phyloP scores from a whole-genome alignment of 2,329 filamentous ascomycete species.

The Lithohypha guttulata region DNA sequence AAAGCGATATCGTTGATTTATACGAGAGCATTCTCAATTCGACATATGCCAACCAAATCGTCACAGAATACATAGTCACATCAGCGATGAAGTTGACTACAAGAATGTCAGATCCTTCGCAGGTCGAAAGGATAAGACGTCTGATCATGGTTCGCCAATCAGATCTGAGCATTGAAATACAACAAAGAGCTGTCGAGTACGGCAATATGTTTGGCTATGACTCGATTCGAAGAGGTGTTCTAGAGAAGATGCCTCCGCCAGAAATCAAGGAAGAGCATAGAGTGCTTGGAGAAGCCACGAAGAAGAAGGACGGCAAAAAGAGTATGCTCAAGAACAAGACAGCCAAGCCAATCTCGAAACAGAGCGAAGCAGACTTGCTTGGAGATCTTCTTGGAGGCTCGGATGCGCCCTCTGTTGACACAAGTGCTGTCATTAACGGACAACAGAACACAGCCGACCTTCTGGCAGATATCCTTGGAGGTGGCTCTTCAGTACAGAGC shows the following conservation, averaged over 20 bases:
- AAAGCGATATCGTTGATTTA: constrained; percentile 85
- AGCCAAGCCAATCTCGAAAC: constrained; percentile 66
- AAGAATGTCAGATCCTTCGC: constrained; percentile 68
- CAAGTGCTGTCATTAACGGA: constrained; percentile 45
- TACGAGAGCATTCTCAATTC: constrained; percentile 87
- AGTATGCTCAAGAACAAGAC: constrained; percentile 59
- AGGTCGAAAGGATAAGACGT: constrained; percentile 73
- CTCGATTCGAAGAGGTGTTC: constrained; percentile 72
- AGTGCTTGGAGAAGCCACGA: constrained; percentile 65
- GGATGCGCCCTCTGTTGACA: constrained; percentile 49
- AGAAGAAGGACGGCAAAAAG: constrained; percentile 50
- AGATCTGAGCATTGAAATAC: constrained; percentile 87
- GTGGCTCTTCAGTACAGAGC: constrained; percentile 47
- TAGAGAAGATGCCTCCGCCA: constrained; percentile 95
- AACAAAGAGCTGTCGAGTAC: constrained; percentile 93
- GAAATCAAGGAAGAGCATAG: constrained; percentile 94
- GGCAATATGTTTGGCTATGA: constrained; percentile 88
- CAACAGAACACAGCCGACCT: constrained; percentile 70
- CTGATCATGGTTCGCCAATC: constrained; percentile 68
- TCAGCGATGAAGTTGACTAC: constrained; percentile 92
- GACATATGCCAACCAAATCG: constrained; percentile 81
- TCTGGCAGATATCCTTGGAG: constrained; percentile 82
- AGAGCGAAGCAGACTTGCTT: constrained; percentile 73
- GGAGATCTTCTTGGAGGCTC: constrained; percentile 83
- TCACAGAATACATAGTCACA: constrained; percentile 92